Conservation (phyloP, 2,329 filamentous ascomycete genomes). For the Camillea tinctor region DNA sequence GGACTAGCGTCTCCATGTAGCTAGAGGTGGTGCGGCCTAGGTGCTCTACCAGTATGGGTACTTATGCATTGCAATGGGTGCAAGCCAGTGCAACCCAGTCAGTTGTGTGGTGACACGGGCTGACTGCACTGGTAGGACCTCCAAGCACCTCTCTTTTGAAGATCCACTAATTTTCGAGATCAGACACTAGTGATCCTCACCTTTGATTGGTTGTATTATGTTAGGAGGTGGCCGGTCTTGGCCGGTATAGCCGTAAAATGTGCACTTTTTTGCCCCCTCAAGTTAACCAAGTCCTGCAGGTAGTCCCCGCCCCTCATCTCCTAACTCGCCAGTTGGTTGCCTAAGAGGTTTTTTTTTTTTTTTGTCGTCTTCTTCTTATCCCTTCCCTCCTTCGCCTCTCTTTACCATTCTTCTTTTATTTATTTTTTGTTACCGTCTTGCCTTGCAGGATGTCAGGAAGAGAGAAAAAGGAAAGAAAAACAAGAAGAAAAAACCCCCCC, state of each 20-base stretch:
- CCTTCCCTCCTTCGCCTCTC: neutral
- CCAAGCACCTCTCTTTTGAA: no score
- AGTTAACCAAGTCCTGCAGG: neutral
- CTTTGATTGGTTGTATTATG: neutral
- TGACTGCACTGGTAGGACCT: neutral
- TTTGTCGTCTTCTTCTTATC: neutral
- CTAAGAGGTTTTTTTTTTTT: neutral
- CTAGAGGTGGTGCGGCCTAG: neutral
- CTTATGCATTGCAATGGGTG: neutral
- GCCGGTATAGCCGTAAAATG: neutral
- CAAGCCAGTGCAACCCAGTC: neutral
- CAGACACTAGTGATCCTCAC: neutral
- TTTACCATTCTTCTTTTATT: neutral
- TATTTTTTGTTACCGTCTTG: neutral
- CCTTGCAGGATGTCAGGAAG: neutral
- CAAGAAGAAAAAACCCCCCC: neutral
- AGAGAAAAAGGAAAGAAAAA: no score
- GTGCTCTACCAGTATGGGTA: neutral
- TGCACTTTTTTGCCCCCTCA: neutral
- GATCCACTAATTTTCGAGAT: slow-evolving; percentile 3
- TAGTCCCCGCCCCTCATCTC: neutral
- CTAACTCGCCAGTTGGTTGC: neutral
- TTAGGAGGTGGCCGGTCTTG: neutral
- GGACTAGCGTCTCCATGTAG: neutral
- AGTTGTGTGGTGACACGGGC: neutral